phyloP scores from a whole-genome alignment of 108 stramenopile genomes.

The Nitzschia sp. region DNA sequence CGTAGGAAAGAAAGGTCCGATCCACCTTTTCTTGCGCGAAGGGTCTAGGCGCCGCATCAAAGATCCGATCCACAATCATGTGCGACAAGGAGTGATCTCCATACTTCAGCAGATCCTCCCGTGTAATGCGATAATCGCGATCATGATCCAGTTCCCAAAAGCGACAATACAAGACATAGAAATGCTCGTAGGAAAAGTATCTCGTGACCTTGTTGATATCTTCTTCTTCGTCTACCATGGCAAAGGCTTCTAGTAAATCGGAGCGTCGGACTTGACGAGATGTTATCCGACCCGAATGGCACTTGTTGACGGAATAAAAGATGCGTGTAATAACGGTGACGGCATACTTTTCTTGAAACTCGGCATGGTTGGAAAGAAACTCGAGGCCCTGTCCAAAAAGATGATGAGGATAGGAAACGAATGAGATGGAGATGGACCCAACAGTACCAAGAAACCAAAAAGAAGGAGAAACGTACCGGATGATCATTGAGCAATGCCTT shows the following conservation, averaged over 20 bases:
- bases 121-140: conserved; percentile 89
- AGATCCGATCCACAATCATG: conserved; percentile 97
- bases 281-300: conserved; percentile 89
- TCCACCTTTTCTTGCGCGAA: conserved; percentile 55
- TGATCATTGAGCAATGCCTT: conserved; percentile 89
- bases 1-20: conserved; percentile 82
- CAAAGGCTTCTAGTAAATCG: conserved; percentile 83
- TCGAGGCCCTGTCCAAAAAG: conserved; percentile 54
- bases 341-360: conserved; percentile 97
- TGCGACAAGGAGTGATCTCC: conserved; percentile 92
- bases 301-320: conserved; percentile 89
- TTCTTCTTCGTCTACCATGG: conserved; percentile 90
- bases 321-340: conserved; percentile 96
- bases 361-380: conserved; percentile 90
- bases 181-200: conserved; percentile 96
- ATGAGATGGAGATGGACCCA: neutral
- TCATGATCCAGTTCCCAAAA: conserved; percentile 99
- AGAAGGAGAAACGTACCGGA: conserved; percentile 65
- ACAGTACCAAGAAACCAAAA: neutral
- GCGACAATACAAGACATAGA: conserved; percentile 98
- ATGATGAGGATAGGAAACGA: neutral
- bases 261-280: conserved; percentile 83
- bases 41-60: conserved; percentile 87
- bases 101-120: conserved; percentile 94
- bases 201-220: conserved; percentile 96